Conservation (phyloP, 768 basidiomycete genomes). For the Trametes gibbosa region DNA sequence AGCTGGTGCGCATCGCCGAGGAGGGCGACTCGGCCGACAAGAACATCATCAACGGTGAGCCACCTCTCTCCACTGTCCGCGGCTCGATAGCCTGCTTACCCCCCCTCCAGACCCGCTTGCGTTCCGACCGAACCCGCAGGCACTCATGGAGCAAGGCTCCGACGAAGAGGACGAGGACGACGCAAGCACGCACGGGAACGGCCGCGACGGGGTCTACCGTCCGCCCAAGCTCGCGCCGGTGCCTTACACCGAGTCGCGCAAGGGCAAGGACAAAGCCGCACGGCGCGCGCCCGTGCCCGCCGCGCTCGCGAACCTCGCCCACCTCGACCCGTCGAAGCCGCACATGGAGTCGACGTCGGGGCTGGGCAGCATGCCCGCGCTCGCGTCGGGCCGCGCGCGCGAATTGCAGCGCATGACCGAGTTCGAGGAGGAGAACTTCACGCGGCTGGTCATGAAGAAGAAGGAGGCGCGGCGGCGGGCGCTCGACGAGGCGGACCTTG, state of each 20-base stretch:
- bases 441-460: conserved; percentile 87
- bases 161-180: conserved; percentile 30
- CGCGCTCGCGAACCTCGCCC: conserved; percentile 53
- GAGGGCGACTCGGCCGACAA: conserved; percentile 44
- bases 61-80: background rate
- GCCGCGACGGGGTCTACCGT: conserved; percentile 62
- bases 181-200: conserved; percentile 18
- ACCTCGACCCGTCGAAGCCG: conserved; percentile 57
- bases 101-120: conserved; percentile 72
- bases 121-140: conserved; percentile 87
- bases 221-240: conserved; percentile 89
- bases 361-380: conserved; percentile 57
- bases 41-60: conserved; percentile 58
- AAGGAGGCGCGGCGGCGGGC: conserved; percentile 68
- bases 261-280: conserved; percentile 45
- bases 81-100: background rate
- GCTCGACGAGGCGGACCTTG: conserved; percentile 84
- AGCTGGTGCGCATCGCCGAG: conserved; percentile 76
- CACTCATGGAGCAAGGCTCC: conserved; percentile 50
- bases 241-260: conserved; percentile 68
- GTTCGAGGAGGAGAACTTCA: conserved; percentile 95
- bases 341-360: conserved; percentile 72
- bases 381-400: conserved; percentile 67
- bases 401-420: conserved; percentile 79
- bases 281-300: conserved; percentile 59